Percentiles rank a stretch among this genome's conserved stretches.
Conservation (phyloP, 345 rosid genomes). For the Eucalyptus paniculata region DNA sequence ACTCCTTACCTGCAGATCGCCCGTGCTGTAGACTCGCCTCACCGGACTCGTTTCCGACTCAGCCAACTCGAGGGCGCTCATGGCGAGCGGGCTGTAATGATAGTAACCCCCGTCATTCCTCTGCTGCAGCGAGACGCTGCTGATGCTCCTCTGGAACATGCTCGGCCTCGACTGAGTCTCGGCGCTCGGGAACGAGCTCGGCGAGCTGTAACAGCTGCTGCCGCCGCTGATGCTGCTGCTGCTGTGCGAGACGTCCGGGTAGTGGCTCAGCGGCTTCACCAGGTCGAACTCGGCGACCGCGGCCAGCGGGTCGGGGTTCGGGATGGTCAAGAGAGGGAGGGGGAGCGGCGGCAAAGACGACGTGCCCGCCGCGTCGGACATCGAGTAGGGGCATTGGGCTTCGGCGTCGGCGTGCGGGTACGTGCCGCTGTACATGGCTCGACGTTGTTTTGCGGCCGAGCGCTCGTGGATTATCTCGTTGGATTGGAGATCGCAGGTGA, state of each 20-base stretch:
- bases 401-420: conserved; percentile 1
- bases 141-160: conserved; percentile 48
- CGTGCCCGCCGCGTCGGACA: conserved; percentile 4
- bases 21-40: conserved; percentile 71
- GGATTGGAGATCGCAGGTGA: background rate
- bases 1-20: conserved; percentile 55
- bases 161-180: conserved; percentile 17
- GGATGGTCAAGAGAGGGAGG: conserved; percentile 7
- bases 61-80: conserved; percentile 1
- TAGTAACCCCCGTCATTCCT: conserved; percentile 15
- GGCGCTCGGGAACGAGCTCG: conserved; percentile 33
- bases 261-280: background rate
- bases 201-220: conserved; percentile 49
- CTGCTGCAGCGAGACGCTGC: conserved; percentile 44
- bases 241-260: conserved; percentile 2
- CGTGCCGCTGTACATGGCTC: conserved; percentile 24
- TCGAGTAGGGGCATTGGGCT: conserved; percentile 4
- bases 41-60: conserved; percentile 44
- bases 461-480: background rate
- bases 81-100: conserved; percentile 4
- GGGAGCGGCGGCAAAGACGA: conserved; percentile 14
- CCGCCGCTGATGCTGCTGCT: conserved; percentile 18
- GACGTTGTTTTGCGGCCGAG: background rate
- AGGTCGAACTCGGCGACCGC: conserved; percentile 7
- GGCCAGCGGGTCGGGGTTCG: conserved; percentile 2